phyloP scores from a whole-genome alignment of 306 rosid species.

The Styphnolobium japonicum region DNA sequence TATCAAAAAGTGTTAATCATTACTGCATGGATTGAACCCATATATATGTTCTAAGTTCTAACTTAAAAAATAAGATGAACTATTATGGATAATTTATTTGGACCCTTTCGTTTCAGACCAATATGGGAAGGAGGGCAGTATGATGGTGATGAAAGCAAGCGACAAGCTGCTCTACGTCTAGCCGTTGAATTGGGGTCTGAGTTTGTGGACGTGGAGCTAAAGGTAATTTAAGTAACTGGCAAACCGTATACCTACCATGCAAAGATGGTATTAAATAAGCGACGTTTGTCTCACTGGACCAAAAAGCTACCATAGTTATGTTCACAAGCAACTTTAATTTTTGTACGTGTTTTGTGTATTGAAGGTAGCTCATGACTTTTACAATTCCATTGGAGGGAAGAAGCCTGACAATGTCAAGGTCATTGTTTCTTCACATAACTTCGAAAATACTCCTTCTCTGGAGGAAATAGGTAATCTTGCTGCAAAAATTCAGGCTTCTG shows the following conservation, averaged over 20 bases:
- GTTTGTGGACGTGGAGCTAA: slow-evolving; percentile 59
- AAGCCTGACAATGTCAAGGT: slow-evolving; percentile 53
- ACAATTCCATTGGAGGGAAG: slow-evolving; percentile 37
- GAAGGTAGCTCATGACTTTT: slow-evolving; percentile 61
- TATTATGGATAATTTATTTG: background rate
- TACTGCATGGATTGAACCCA: background rate
- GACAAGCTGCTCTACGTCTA: slow-evolving; percentile 43
- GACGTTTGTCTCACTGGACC: too few species aligned
- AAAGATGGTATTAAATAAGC: too few species aligned
- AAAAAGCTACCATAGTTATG: too few species aligned
- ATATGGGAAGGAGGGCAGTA: slow-evolving; percentile 66
- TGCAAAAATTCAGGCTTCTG: slow-evolving; percentile 58
- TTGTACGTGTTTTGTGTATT: background rate
- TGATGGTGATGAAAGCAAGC: slow-evolving; percentile 53
- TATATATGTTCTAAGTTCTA: too few species aligned
- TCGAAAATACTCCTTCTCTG: slow-evolving; percentile 47
- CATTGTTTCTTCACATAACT: slow-evolving; percentile 73
- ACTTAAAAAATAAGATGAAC: too few species aligned
- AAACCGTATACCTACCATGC: background rate
- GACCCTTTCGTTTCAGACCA: slow-evolving; percentile 43
- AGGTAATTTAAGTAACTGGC: slow-evolving; percentile 31
- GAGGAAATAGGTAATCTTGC: slow-evolving; percentile 63
- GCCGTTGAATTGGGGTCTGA: slow-evolving; percentile 56
- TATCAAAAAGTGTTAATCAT: background rate
- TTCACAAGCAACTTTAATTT: too few species aligned